Evolutionary conservation across 805 yeast genomes (phyloP), one percentile per base, ranked within the genome.

Genomic region (Hanseniaspora lachancei): DNA sequence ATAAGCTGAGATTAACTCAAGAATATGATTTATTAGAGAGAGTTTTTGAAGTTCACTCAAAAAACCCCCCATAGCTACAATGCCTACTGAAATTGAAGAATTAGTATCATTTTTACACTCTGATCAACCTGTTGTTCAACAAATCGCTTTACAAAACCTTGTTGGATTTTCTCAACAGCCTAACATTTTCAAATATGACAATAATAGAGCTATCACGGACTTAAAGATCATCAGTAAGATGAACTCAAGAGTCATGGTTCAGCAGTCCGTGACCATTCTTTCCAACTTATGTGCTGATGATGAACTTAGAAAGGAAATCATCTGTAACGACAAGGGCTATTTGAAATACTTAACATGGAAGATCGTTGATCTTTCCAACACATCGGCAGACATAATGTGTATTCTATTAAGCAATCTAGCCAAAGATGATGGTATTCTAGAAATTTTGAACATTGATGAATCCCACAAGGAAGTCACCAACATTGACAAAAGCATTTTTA

Each of bases 371-470:
- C 67, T 80, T 39, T 72, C 73, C 7, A 84, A 87, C 64, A 65
- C 76, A 29, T 80, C 81, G 66, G 86, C 95, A 5, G 96, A 89
- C 62, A 75, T 88, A 59, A 82, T 81, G 77, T 80, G 89, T 64
- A 89, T 93, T 59, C 72, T 93, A 57, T 75, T 93, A 61, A 81
- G 95, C 29, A 93, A 93, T 66, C 66, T 93, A 62, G 91, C 96
- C 21, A 88, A 89, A 63, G 80, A 80, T 60, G 88, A 85, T 62
- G 69, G 72, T 20, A 79, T 87, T 47, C 73, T 77, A 47, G 71
- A 70, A 55, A 63, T 86, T 0, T 74, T 86, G 48, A 70, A 73
- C 18, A 60, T 69, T 64, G 49, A 44, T 55, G 63, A 61, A 16
- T 59, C 62, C 50, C 62, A 60, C 66, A 24, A 60, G 70, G 58